Evolutionary conservation across 257 asterid genomes (phyloP), one percentile per base, ranked within the genome.

Genomic region (Solanum ossicruentum): DNA sequence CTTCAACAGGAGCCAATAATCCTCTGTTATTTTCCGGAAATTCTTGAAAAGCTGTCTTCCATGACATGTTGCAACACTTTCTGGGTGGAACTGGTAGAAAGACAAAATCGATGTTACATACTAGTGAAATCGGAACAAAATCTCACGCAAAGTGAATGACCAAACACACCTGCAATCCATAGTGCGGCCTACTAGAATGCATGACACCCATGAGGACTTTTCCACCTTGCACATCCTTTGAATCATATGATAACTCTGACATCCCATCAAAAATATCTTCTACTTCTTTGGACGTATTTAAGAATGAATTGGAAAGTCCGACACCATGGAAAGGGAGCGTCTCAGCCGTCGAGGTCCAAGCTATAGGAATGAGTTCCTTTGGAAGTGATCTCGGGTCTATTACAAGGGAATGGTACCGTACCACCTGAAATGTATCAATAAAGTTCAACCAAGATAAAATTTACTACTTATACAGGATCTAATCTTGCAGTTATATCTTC

Each of bases 391-490:
- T 86, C 57, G 97, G 94, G 84, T 95, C 98, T 70, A 97, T 84
- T 87, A 95, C 96, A 78, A 97, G 98, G 84, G 99, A 97, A 89
- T 97, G 98, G 88, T 95, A 97, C 23, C 99, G 90, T 75, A 97
- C 99, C 86, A 95, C 99, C 99, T 97, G 82, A 89, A 66, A 66
- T 83, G 55, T 67, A 32, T 83, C 56, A 83, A 69, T 41, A 83
- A 36, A 69, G 80, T 41, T 66, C 52, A 70, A 73, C 23, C 17
- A 54, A 39, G 85, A 26, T 18, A 61, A 78, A 78, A 16, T 43
- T 12, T 81, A 78, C 18, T 28, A 63, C 54, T 65, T 60, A 63
- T 36, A 54, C 67, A 70, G 63, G 58, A 69, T 69, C 7, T 16
- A 26, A 54, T 49, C 65, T 36, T 21, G 23, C 66, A 23, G 23